Conservation (phyloP, 495 filamentous ascomycete species). For the Xylaria longipes region DNA sequence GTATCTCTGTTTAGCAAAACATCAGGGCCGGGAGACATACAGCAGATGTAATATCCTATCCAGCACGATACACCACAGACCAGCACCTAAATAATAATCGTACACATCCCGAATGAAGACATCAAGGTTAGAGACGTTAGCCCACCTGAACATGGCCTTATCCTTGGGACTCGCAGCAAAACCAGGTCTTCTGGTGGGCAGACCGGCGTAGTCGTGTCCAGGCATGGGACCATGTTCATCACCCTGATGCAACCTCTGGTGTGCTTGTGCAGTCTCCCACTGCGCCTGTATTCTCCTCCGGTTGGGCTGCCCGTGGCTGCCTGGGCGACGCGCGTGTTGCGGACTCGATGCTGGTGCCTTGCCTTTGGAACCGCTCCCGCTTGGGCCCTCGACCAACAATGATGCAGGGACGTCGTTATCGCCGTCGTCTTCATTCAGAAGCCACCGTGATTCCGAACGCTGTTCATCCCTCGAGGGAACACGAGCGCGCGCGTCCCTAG, state of each 20-base stretch:
- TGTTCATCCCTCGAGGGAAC: constrained; percentile 16
- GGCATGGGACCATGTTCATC: constrained; percentile 37
- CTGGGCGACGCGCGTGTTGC: constrained; percentile 30
- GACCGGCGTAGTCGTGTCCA: constrained; percentile 38
- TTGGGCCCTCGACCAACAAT: constrained; percentile 73
- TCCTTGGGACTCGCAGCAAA: constrained; percentile 72
- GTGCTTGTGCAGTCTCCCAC: constrained; percentile 70
- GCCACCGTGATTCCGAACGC: constrained; percentile 41
- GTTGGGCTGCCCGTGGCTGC: constrained; percentile 59
- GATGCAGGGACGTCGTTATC: constrained; percentile 94
- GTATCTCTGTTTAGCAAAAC: constrained; percentile 21
- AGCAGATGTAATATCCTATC: constrained; percentile 72
- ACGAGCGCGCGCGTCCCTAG: constrained; percentile 26
- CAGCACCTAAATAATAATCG: constrained; percentile 82
- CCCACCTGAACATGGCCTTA: constrained; percentile 94
- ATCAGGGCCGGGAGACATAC: constrained; percentile 55
- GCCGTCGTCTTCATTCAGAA: constrained; percentile 68
- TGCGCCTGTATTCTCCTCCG: constrained; percentile 63
- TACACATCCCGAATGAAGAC: constrained; percentile 91
- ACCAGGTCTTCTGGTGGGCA: constrained; percentile 34
- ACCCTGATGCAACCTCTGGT: constrained; percentile 65
- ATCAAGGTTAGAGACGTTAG: constrained; percentile 90
- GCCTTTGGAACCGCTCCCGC: constrained; percentile 42
- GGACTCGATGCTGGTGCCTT: constrained; percentile 34
- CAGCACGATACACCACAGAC: constrained; percentile 88